Conservation (phyloP, 2,329 filamentous ascomycete species). For the Aspergillus aculeatinus region DNA sequence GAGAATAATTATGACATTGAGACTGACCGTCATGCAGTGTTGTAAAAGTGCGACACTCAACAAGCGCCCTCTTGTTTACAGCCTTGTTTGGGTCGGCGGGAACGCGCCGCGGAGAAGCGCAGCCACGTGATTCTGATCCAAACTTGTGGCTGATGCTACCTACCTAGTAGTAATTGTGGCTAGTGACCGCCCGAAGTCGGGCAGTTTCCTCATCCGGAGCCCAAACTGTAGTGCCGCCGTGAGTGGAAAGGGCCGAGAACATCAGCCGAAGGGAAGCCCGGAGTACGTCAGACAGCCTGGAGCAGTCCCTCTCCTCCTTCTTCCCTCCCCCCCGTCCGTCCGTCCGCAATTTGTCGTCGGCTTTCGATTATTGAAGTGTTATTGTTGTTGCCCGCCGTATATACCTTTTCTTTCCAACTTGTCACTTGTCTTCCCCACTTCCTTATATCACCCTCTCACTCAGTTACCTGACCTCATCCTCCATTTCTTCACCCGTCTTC, state of each 20-base stretch:
- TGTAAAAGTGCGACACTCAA: neutral
- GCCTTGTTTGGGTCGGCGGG: constrained; percentile 22
- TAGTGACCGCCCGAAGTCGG: neutral
- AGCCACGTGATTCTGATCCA: constrained; percentile 16
- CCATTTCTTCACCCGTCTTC: constrained; percentile 1
- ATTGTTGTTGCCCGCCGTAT: neutral
- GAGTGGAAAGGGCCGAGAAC: constrained; percentile 17
- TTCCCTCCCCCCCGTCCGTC: neutral
- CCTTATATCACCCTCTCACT: neutral
- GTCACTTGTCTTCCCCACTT: neutral
- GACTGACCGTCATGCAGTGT: neutral
- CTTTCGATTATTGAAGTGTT: neutral
- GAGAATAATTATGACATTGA: constrained; percentile 12
- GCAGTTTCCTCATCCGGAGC: constrained; percentile 5
- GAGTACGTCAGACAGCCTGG: constrained; percentile 26
- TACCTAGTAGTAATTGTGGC: neutral
- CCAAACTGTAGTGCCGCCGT: neutral
- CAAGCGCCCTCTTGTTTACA: constrained; percentile 21
- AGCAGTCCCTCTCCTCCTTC: neutral
- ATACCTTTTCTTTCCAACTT: constrained; percentile 5
- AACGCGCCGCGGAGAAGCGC: constrained; percentile 22
- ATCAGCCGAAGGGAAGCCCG: constrained; percentile 10
- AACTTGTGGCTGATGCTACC: neutral
- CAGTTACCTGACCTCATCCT: neutral
- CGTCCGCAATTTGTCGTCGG: neutral